Conservation (phyloP, 768 basidiomycete genomes). For the Flagelloscypha sp. region DNA sequence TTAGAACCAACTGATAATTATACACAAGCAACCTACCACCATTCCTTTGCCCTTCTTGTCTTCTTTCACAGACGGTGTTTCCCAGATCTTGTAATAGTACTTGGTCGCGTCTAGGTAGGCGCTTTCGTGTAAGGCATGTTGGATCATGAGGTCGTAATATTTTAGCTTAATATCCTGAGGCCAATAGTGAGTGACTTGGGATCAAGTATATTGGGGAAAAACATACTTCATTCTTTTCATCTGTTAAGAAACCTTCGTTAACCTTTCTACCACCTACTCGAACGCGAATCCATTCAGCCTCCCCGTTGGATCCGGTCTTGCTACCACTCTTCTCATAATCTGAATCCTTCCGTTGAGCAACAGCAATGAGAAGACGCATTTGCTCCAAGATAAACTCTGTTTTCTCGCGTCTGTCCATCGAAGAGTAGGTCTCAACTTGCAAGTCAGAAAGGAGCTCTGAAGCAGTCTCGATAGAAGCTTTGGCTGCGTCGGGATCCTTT, state of each 20-base stretch:
- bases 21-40: constrained; percentile 36
- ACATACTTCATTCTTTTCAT: constrained; percentile 76
- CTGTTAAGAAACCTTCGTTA: constrained; percentile 87
- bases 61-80: constrained; percentile 88
- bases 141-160: constrained; percentile 95
- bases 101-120: constrained; percentile 92
- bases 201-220: neutral
- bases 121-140: constrained; percentile 77
- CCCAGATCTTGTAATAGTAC: constrained; percentile 95
- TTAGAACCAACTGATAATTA: constrained; percentile 6
- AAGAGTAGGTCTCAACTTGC: constrained; percentile 98
- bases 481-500: constrained; percentile 36
- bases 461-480: constrained; percentile 74
- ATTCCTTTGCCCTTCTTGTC: constrained; percentile 66
- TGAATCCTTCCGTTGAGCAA: constrained; percentile 69
- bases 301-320: constrained; percentile 59
- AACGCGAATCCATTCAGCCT: constrained; percentile 89
- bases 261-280: constrained; percentile 89
- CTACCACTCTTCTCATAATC: constrained; percentile 57
- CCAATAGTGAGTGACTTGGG: constrained; percentile 5
- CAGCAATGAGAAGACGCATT: constrained; percentile 80
- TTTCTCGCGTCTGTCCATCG: constrained; percentile 97
- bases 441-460: constrained; percentile 90
- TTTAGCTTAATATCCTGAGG: constrained; percentile 90
- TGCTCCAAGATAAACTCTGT: constrained; percentile 97